Evolutionary conservation across 257 asterid species (phyloP), one percentile per base, ranked within the genome.

Genomic region (Cinchona pubescens): DNA sequence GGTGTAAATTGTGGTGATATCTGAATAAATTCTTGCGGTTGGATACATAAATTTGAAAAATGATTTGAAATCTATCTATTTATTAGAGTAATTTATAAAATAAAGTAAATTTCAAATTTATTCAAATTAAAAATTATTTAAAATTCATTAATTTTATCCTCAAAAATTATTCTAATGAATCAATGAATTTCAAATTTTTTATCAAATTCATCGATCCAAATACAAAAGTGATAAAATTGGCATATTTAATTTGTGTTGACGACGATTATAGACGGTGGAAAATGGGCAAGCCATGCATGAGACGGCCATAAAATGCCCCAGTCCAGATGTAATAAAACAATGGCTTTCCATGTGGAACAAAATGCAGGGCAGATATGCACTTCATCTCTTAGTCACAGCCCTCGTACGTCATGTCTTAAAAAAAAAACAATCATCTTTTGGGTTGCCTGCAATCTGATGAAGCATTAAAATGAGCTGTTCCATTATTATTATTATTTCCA

Each of bases 281-380:
- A 72, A 19, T 40, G 29, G 58, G 78, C 78, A 75, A 37, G 15
- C 38, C 40, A 68, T 14, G 71, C 30, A 67, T 10, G 55, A 46
- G 53, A 45, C 51, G 29, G 27, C 42, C 9, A 68, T 15, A 34
- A 45, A 13, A 21, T 16, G 27, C 42, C 27, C 59, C 3, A 27
- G 4, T 67, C 35, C 32, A 68, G 60, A 29, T 6, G 9, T 27
- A 23, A 43, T 11, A 18, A 13, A 67, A 68, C 42, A 45, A 0
- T 68, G 6, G 8, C 59, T 16, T 27, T 45, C 73, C 59, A 45
- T 14, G 16, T 68, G 59, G 73, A 43, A 27, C 60, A 68, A 45
- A 45, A 45, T 45, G 6, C 19, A 61, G 40, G n/a, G 34, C 66
- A 60, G 10, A n/a, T n/a, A n/a, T n/a, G n/a, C n/a, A n/a, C n/a